Percentiles rank a stretch among this genome's conserved stretches.
Evolutionary conservation across 2,329 filamentous ascomycete genomes (phyloP).

Genomic region (Microascus cirrosus): DNA sequence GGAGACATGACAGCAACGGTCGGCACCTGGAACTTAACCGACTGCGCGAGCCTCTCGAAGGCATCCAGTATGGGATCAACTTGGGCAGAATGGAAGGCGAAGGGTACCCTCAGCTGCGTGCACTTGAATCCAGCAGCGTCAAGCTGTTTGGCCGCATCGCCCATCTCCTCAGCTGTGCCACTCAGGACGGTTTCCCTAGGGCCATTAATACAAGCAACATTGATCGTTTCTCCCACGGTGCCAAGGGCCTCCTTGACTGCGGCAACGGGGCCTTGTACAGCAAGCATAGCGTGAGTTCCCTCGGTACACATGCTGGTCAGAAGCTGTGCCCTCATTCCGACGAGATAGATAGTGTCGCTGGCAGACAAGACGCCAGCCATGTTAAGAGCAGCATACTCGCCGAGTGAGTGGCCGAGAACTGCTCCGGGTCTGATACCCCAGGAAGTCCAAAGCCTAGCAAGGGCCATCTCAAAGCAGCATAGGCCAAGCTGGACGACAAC

Average conservation of each 20-base stretch:
- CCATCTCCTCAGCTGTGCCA: slow-evolving; percentile 28
- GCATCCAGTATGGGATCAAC: slow-evolving; percentile 45
- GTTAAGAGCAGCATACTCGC: slow-evolving; percentile 64
- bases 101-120: slow-evolving; percentile 35
- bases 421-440: slow-evolving; percentile 44
- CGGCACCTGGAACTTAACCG: slow-evolving; percentile 25
- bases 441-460: slow-evolving; percentile 42
- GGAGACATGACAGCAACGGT: slow-evolving; percentile 55
- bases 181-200: slow-evolving; percentile 64
- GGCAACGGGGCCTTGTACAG: slow-evolving; percentile 34
- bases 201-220: slow-evolving; percentile 64
- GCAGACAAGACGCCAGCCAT: slow-evolving; percentile 60
- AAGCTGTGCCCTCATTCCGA: slow-evolving; percentile 55
- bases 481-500: slow-evolving; percentile 42
- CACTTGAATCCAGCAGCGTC: slow-evolving; percentile 24
- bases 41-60: slow-evolving; percentile 35
- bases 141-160: slow-evolving; percentile 27
- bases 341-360: slow-evolving; percentile 60
- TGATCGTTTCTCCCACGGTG: slow-evolving; percentile 25
- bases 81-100: slow-evolving; percentile 42
- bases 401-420: slow-evolving; percentile 53
- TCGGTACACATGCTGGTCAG: slow-evolving; percentile 53
- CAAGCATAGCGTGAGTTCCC: slow-evolving; percentile 51
- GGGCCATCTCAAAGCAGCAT: slow-evolving; percentile 45
- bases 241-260: slow-evolving; percentile 40